phyloP scores from a whole-genome alignment of 2,329 filamentous ascomycete species.

The Aspergillus ochraceoroseus region DNA sequence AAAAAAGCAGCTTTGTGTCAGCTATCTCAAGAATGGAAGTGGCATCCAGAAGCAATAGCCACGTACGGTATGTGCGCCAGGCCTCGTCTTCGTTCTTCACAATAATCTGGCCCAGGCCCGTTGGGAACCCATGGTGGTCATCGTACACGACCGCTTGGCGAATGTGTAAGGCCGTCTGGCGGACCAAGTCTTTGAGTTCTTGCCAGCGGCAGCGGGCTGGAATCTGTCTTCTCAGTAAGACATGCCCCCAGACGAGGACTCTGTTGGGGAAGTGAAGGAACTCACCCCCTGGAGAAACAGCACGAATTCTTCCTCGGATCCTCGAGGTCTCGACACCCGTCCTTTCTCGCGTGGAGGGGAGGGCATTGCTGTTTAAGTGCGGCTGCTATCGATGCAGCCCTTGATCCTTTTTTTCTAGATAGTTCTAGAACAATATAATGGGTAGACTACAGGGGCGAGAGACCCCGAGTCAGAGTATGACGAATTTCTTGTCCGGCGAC shows the following conservation, averaged over 20 bases:
- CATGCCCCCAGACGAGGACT: background rate
- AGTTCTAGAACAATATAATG: constrained; percentile 2
- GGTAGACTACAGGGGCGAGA: background rate
- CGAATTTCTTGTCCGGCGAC: constrained; percentile 3
- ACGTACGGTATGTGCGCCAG: constrained; percentile 43
- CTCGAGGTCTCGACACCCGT: constrained; percentile 29
- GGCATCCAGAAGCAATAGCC: background rate
- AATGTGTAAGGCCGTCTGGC: constrained; percentile 43
- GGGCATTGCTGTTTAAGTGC: constrained; percentile 25
- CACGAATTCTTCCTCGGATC: constrained; percentile 43
- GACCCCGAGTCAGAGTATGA: background rate
- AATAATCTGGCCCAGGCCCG: constrained; percentile 43
- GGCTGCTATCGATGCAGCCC: background rate
- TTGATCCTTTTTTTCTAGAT: background rate
- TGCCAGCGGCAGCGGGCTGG: constrained; percentile 44
- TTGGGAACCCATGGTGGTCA: constrained; percentile 41
- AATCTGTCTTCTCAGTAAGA: constrained; percentile 30
- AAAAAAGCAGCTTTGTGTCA: constrained; percentile 14
- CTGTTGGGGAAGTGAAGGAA: constrained; percentile 10
- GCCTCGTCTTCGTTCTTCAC: constrained; percentile 45
- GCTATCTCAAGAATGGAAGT: background rate
- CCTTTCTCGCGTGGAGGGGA: constrained; percentile 32
- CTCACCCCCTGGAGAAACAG: constrained; percentile 43
- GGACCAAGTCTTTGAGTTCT: constrained; percentile 44
- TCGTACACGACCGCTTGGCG: constrained; percentile 45